phyloP scores from a whole-genome alignment of 2,329 filamentous ascomycete genomes.

The Fusarium sp. region DNA sequence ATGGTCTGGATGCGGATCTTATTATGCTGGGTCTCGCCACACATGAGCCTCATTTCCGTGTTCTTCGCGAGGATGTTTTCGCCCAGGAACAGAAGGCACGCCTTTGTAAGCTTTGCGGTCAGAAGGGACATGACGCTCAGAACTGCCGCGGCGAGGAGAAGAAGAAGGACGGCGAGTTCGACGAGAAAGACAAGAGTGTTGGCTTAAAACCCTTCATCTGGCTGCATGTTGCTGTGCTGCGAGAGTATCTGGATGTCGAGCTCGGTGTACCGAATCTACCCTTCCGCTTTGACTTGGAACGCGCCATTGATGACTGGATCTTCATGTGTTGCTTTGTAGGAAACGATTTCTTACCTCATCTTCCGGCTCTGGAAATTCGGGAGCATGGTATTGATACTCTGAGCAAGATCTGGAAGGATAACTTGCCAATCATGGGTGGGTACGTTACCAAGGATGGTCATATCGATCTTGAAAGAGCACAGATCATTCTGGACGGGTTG shows the following conservation, averaged over 20 bases:
- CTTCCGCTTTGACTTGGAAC: conserved; percentile 93
- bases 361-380: conserved; percentile 96
- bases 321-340: conserved; percentile 99
- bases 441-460: conserved; percentile 97
- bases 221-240: conserved; percentile 92
- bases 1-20: conserved; percentile 96
- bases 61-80: conserved; percentile 97
- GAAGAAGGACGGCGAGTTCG: conserved; percentile 83
- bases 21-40: conserved; percentile 99
- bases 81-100: conserved; percentile 87
- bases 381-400: conserved; percentile 98
- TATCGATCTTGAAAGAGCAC: conserved; percentile 88
- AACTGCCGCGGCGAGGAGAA: conserved; percentile 87
- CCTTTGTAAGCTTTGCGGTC: conserved; percentile 89
- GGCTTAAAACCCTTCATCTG: conserved; percentile 95
- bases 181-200: conserved; percentile 81
- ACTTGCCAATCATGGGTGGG: conserved; percentile 90
- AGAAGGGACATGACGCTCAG: conserved; percentile 90
- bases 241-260: conserved; percentile 94
- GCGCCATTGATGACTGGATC: conserved; percentile 97
- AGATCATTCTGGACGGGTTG: conserved; percentile 88
- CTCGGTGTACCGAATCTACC: conserved; percentile 85
- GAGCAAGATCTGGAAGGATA: conserved; percentile 97
- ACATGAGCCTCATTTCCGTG: conserved; percentile 96
- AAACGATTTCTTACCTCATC: conserved; percentile 97